phyloP scores from a whole-genome alignment of 225 moss, liverwort and hornwort genomes.

The Pleurozium schreberi region DNA sequence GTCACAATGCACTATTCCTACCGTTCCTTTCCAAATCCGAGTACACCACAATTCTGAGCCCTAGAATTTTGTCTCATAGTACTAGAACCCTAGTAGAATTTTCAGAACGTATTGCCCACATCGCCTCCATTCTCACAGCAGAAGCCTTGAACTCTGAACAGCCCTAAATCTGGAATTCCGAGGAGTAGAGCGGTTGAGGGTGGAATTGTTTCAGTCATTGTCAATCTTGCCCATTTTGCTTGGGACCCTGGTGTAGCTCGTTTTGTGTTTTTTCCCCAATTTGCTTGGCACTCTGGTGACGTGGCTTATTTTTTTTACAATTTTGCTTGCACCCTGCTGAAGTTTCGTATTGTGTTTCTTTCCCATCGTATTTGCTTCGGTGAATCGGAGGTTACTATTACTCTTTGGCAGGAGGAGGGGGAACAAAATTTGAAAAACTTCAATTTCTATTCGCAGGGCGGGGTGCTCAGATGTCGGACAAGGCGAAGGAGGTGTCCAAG shows the following conservation, averaged over 20 bases:
- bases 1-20: neutral
- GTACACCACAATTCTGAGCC: neutral
- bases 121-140: neutral
- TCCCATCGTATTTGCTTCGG: neutral
- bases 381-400: neutral
- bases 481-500: slow-evolving; percentile 24
- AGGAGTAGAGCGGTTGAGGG: neutral
- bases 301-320: too few species aligned
- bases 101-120: neutral
- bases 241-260: neutral
- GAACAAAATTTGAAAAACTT: neutral
- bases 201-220: neutral
- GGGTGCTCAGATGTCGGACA: slow-evolving; percentile 19
- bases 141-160: neutral
- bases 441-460: neutral
- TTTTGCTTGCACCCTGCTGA: neutral
- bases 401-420: neutral
- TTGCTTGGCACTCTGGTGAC: neutral
- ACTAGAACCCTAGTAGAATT: too few species aligned
- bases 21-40: neutral
- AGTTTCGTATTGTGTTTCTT: neutral
- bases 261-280: neutral
- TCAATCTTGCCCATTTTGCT: neutral
- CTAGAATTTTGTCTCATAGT: neutral
- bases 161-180: neutral